Conservation (phyloP, 768 basidiomycete species). For the Boletus pseudopeckii region DNA sequence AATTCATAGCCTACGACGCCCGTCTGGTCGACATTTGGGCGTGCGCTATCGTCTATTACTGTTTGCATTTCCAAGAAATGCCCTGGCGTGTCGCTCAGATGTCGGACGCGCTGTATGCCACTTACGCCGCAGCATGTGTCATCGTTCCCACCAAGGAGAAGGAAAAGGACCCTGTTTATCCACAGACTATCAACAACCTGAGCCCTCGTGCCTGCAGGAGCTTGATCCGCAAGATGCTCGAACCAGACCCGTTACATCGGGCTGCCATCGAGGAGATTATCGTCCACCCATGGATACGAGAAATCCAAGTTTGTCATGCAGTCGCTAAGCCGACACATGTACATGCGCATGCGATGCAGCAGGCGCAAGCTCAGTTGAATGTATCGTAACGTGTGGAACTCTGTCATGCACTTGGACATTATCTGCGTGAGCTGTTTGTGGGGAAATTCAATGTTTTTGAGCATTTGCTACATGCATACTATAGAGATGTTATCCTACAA, state of each 20-base stretch:
- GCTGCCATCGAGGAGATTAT: conserved; percentile 78
- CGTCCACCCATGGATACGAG: conserved; percentile 71
- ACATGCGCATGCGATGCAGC: conserved; percentile 63
- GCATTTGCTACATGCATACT: conserved; percentile 4
- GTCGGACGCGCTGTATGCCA: conserved; percentile 73
- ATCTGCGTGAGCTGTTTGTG: neutral
- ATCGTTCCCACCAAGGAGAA: conserved; percentile 28
- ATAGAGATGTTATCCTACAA: conserved; percentile 24
- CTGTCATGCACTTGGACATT: neutral
- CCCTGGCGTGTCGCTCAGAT: conserved; percentile 95
- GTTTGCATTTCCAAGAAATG: conserved; percentile 95
- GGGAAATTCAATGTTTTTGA: neutral
- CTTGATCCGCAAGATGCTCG: conserved; percentile 89
- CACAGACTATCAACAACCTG: conserved; percentile 82
- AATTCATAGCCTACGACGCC: conserved; percentile 83
- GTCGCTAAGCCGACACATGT: conserved; percentile 63
- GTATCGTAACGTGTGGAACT: conserved; percentile 5
- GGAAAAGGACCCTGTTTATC: conserved; percentile 33
- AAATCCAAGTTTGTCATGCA: conserved; percentile 79
- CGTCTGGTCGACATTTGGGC: conserved; percentile 98
- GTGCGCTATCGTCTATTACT: conserved; percentile 95
- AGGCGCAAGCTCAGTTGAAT: conserved; percentile 47
- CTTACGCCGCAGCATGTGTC: conserved; percentile 54
- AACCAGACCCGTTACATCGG: conserved; percentile 83
- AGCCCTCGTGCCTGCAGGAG: conserved; percentile 80